These are phyloP conservation scores for Leccinellum rugosiceps DNA, from an alignment of 768 basidiomycete genomes.

Conservation along the genomic window DNA sequence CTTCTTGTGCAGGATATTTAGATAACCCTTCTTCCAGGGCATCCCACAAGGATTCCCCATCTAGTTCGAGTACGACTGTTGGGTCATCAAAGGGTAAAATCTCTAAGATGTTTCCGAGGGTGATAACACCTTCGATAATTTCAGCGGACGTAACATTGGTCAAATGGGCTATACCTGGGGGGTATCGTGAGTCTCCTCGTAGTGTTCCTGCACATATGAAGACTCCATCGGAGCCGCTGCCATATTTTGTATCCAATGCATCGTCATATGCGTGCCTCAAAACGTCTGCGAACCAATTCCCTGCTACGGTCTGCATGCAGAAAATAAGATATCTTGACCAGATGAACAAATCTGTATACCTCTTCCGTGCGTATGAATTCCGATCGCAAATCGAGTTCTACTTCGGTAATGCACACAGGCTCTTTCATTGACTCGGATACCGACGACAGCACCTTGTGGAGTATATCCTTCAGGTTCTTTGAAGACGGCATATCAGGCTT, in stretches of 20 bases:
- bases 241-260: slow-evolving; percentile 51
- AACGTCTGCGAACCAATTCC: slow-evolving; percentile 87
- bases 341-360: slow-evolving; percentile 35
- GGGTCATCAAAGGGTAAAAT: slow-evolving; percentile 90
- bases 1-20: slow-evolving; percentile 89
- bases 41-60: slow-evolving; percentile 77
- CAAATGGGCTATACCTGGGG: slow-evolving; percentile 53
- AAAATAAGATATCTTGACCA: neutral
- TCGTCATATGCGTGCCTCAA: slow-evolving; percentile 81
- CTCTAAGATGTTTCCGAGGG: slow-evolving; percentile 83
- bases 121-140: slow-evolving; percentile 55
- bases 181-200: slow-evolving; percentile 82
- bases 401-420: slow-evolving; percentile 69
- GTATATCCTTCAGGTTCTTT: slow-evolving; percentile 49
- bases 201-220: slow-evolving; percentile 82
- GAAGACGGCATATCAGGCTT: slow-evolving; percentile 57
- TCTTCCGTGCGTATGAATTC: slow-evolving; percentile 72
- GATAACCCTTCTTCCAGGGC: slow-evolving; percentile 68
- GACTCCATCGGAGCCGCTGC: slow-evolving; percentile 72
- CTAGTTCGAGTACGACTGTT: slow-evolving; percentile 73
- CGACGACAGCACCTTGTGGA: slow-evolving; percentile 61
- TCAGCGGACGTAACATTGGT: neutral
- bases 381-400: slow-evolving; percentile 70
- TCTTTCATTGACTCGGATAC: slow-evolving; percentile 69
- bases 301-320: slow-evolving; percentile 52